phyloP scores from a whole-genome alignment of 352 stramenopile species.

The Pythium guiyangense region DNA sequence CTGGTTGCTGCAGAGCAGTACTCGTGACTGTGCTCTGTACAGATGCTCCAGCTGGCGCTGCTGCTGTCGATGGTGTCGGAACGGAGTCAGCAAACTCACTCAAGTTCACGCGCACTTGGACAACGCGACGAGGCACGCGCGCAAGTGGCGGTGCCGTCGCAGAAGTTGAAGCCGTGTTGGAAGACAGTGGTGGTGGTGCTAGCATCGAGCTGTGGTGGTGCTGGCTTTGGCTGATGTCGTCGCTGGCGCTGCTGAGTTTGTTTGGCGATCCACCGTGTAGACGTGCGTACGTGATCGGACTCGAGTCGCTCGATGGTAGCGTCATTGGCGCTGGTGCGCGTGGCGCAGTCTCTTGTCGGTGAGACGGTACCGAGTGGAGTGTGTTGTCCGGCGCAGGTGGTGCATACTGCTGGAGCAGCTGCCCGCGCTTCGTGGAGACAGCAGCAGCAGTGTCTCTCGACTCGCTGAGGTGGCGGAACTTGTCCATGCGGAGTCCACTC shows the following conservation, averaged over 20 bases:
- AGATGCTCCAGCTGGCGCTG: neutral
- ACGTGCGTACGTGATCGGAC: neutral
- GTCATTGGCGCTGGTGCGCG: neutral
- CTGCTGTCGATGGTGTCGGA: neutral
- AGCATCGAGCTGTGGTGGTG: neutral
- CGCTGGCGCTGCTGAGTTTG: neutral
- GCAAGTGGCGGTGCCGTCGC: neutral
- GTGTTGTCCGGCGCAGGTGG: neutral
- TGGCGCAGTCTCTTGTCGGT: neutral
- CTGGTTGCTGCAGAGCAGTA: neutral
- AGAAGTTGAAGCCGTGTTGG: neutral
- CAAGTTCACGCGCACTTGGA: slow-evolving; percentile 45
- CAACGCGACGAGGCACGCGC: slow-evolving; percentile 22
- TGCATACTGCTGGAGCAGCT: neutral
- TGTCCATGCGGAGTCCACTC: slow-evolving; percentile 18
- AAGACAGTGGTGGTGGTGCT: neutral
- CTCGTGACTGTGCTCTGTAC: too few species aligned
- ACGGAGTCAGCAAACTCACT: slow-evolving; percentile 19
- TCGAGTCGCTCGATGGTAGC: neutral
- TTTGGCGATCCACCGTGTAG: slow-evolving; percentile 1
- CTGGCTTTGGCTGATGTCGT: neutral
- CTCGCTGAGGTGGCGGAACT: slow-evolving; percentile 18
- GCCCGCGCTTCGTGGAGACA: neutral
- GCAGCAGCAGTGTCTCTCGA: neutral
- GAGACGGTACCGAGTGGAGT: neutral